Evolutionary conservation across 441 rosid genomes (phyloP).

Genomic region (Omphalea diandra): DNA sequence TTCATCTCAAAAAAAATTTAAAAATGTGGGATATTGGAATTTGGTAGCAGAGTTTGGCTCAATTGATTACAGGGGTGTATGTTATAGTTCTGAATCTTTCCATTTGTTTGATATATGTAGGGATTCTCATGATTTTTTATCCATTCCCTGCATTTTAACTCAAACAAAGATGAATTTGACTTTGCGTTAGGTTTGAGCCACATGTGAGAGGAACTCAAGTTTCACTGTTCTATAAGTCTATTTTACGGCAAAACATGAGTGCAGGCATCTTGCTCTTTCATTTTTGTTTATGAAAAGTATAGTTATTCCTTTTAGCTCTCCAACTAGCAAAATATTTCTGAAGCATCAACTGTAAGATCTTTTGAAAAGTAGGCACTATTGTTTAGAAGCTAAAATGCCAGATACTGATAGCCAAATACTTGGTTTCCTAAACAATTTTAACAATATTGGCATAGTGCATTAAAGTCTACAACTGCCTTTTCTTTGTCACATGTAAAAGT

Average conservation of each 20-base stretch:
- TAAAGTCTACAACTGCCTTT: background rate
- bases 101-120: background rate
- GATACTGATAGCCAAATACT: background rate
- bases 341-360: background rate
- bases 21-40: background rate
- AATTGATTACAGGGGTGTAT: background rate
- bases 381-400: background rate
- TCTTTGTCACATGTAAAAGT: background rate
- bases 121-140: background rate
- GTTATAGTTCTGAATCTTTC: background rate
- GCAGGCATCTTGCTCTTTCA: background rate
- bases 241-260: background rate
- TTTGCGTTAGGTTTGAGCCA: background rate
- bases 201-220: background rate
- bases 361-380: background rate
- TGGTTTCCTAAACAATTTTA: background rate
- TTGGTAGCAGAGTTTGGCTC: background rate
- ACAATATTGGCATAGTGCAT: background rate
- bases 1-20: background rate
- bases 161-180: background rate
- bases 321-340: background rate
- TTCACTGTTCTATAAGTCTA: background rate
- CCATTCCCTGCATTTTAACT: background rate
- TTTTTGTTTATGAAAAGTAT: background rate
- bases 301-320: background rate